A percentile compares a stretch with the other conserved stretches of the same genome.
Evolutionary conservation across 2,329 filamentous ascomycete species (phyloP).

Genomic region (Raffaelea deltoideospora): DNA sequence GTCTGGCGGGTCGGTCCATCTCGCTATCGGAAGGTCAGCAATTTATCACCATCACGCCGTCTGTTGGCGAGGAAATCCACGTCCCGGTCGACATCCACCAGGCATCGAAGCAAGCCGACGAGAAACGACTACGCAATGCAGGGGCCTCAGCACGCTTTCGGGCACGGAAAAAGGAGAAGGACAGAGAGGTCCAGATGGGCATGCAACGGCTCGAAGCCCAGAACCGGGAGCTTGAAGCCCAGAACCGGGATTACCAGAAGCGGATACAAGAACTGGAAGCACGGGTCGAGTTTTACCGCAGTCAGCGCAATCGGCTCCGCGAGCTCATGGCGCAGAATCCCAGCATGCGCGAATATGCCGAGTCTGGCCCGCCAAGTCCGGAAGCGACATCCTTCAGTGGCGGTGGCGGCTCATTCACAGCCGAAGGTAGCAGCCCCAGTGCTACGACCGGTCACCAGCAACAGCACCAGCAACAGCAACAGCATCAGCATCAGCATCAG

Average conservation of each 20-base stretch:
- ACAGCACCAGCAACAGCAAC: constrained; percentile 3
- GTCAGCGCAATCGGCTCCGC: constrained; percentile 56
- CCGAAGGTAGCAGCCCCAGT: constrained; percentile 20
- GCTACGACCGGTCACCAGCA: constrained; percentile 1
- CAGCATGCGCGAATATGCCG: constrained; percentile 36
- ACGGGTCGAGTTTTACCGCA: constrained; percentile 58
- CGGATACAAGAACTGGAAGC: constrained; percentile 37
- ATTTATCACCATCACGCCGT: constrained; percentile 18
- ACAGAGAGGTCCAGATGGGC: constrained; percentile 54
- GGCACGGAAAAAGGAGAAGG: constrained; percentile 67
- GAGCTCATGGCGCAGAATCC: constrained; percentile 48
- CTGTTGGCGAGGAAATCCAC: constrained; percentile 27
- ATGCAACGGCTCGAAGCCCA: constrained; percentile 56
- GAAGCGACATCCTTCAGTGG: constrained; percentile 14
- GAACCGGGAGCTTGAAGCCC: constrained; percentile 53
- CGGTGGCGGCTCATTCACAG: constrained; percentile 20
- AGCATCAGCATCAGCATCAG: not conserved
- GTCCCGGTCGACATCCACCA: constrained; percentile 68
- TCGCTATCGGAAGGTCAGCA: constrained; percentile 15
- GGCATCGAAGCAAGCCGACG: constrained; percentile 68
- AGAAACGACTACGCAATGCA: constrained; percentile 74
- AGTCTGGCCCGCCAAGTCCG: constrained; percentile 37
- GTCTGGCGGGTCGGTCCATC: constrained; percentile 4
- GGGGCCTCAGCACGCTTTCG: constrained; percentile 74
- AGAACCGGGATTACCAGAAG: constrained; percentile 48